Evolutionary conservation across 495 filamentous ascomycete genomes (phyloP), one percentile per base, ranked within the genome.

Genomic region (Xylaria sp.): DNA sequence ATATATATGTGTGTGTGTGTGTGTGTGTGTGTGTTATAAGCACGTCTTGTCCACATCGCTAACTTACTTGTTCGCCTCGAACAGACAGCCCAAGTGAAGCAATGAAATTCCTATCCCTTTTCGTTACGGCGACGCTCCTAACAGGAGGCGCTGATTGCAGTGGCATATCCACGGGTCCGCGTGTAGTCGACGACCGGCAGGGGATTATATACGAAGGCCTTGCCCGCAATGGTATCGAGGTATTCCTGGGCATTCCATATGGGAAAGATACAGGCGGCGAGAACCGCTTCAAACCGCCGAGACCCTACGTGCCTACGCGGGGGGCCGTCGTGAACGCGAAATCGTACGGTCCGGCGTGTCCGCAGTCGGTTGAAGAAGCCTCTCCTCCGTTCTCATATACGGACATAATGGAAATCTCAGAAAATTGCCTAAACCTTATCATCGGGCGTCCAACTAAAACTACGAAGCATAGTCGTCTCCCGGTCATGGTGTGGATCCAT

Each of bases 401-500:
- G 4, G 81, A 74, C 33, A 62, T 72, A 66, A 72, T 74, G 1
- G 78, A 82, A 43, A 74, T 83, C 50, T 83, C 79, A 33, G 81
- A 83, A 70, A 79, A 84, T 71, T 86, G 84, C 68, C 72, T 87
- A 3, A 83, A 85, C 53, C 63, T 87, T 29, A 82, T 83, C 57
- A 81, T 87, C 61, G 77, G 78, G 12, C 75, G 82, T 5, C 85
- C 85, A 0, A 67, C 72, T 9, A 76, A 77, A 15, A 70, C 74
- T 1, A 55, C 66, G 26, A 35, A 48, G 9, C 62, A 73, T 2
- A 80, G 78, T 29, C 80, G 76, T 14, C 80, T 84, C 17, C 84
- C 84, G 0, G 83, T 86, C 8, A 74, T 85, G 50, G 72, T 86
- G 6, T 86, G 78, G 43, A 85, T 86, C n/a, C 75, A 85, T 69